Evolutionary conservation across 2,329 filamentous ascomycete species (phyloP).

Genomic region (Cladophialophora carrionii): DNA sequence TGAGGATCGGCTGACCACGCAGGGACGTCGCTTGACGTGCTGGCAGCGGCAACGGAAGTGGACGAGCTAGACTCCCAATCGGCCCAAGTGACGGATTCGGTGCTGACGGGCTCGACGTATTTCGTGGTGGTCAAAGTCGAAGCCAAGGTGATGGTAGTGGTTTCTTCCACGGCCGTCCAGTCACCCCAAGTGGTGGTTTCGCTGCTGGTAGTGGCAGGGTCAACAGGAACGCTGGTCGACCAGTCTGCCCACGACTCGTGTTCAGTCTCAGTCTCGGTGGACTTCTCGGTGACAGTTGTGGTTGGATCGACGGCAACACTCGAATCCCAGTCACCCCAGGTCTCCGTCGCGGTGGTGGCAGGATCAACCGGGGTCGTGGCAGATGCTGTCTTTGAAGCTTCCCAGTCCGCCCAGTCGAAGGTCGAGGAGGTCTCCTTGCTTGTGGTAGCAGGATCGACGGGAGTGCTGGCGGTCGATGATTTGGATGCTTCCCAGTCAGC

Average conservation of each 20-base stretch:
- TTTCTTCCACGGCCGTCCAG: conserved; percentile 52
- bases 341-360: conserved; percentile 43
- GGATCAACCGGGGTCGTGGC: conserved; percentile 11
- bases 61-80: conserved; percentile 33
- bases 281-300: conserved; percentile 50
- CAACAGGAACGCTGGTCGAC: conserved; percentile 14
- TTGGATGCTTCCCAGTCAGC: conserved; percentile 62
- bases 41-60: conserved; percentile 9
- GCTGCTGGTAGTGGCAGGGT: conserved; percentile 51
- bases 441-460: conserved; percentile 52
- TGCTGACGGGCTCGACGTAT: conserved; percentile 73
- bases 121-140: conserved; percentile 69
- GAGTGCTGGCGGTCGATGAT: conserved; percentile 44
- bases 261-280: conserved; percentile 43
- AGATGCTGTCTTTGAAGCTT: conserved; percentile 8
- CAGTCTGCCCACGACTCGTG: conserved; percentile 21
- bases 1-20: conserved; percentile 12
- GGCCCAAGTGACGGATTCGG: conserved; percentile 44
- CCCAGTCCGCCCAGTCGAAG: conserved; percentile 30
- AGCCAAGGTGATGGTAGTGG: conserved; percentile 61
- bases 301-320: conserved; percentile 53
- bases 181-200: conserved; percentile 37
- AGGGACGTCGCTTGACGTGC: background rate
- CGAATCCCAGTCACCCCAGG: conserved; percentile 67
- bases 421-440: conserved; percentile 12